Percentiles rank a stretch among this genome's conserved stretches.
Evolutionary conservation across 257 asterid species (phyloP).

Genomic region (Linaria vulgaris): DNA sequence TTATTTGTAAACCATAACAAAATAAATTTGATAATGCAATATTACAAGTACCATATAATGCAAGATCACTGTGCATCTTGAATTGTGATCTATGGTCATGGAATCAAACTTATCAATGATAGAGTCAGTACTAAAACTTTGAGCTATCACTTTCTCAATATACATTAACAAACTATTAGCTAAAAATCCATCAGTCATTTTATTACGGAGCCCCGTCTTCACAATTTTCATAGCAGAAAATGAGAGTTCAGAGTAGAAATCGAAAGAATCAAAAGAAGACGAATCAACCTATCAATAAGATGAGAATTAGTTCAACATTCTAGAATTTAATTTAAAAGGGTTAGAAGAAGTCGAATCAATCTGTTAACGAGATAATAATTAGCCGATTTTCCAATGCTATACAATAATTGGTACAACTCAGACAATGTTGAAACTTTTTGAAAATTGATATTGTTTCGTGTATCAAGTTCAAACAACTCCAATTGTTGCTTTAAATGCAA

Average conservation of each 20-base stretch:
- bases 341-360: not conserved
- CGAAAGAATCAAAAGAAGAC: no score
- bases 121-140: not conserved
- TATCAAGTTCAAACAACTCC: not conserved
- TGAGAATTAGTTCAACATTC: no score
- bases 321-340: no score
- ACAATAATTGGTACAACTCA: not conserved
- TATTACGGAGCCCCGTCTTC: not conserved
- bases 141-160: not conserved
- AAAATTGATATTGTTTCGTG: no score
- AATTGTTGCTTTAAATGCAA: not conserved
- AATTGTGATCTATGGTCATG: not conserved
- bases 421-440: no score
- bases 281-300: no score
- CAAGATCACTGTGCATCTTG: no score
- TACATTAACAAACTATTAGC: no score
- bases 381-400: not conserved
- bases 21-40: no score
- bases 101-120: not conserved
- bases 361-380: not conserved
- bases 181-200: not conserved
- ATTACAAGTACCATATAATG: no score
- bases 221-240: slow-evolving; percentile 1
- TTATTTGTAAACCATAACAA: no score
- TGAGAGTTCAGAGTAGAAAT: no score